Evolutionary conservation across 805 yeast genomes (phyloP), one percentile per base, ranked within the genome.

Genomic region (Candida morakotiae): DNA sequence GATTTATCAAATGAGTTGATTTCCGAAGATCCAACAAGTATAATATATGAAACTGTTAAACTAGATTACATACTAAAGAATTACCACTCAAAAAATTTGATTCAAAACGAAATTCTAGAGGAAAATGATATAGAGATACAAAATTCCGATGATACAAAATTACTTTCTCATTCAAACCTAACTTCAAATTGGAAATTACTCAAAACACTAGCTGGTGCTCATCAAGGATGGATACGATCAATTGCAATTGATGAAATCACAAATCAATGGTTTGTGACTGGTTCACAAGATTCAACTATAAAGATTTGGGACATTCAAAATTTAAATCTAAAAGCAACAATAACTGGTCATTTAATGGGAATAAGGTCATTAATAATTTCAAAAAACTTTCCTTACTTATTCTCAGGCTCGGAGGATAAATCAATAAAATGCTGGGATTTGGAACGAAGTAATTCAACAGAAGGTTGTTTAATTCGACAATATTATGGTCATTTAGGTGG

Each of bases 401-500:
- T 89, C 56, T 78, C 91, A 10, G 89, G 93, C 17, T 84, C 96
- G 30, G 98, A 93, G 54, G 99, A 93, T 57, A 89, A 89, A 56
- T 72, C 88, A 18, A 87, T 88, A 8, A 79, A 87, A 54, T 89
- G 98, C 59, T 93, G 98, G 97, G 99, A 93, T 64, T 69, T 93
- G 47, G 98, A 91, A 57, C 76, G 79, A 51, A 87, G 89, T 49
- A 77, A 77, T 47, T 78, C 86, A 2, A 43, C 56, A 1, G 52
- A 62, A 10, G 73, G 73, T 9, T 63, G 69, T 42, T 68, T 64
- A 47, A 75, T 88, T 3, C 67, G 97, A 39, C 87, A 88, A 49
- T 93, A 87, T 58, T 94, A 89, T 61, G 99, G 98, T 3, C 98
- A 93, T 62, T 68, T 87, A 18, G 86, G 95, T 21, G 94, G 95